A percentile compares a stretch with the other conserved stretches of the same genome.
Evolutionary conservation across 768 basidiomycete genomes (phyloP).

Genomic region (Galerina sulciceps): DNA sequence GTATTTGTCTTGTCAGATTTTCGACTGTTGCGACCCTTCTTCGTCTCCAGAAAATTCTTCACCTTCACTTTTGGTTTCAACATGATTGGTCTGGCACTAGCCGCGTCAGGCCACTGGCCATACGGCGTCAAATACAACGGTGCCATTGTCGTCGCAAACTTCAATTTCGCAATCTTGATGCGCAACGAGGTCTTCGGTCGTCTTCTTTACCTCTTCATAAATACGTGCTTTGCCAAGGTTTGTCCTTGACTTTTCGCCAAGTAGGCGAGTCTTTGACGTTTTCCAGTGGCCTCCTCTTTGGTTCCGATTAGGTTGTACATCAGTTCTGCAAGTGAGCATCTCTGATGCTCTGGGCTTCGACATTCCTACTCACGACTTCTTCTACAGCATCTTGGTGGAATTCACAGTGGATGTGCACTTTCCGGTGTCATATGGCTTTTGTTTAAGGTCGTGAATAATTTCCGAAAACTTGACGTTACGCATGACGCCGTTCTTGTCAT

Average conservation of each 20-base stretch:
- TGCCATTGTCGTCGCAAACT: constrained; percentile 72
- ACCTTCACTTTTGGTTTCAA: constrained; percentile 64
- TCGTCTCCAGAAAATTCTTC: constrained; percentile 63
- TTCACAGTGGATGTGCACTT: constrained; percentile 76
- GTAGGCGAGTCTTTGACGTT: background rate
- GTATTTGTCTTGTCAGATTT: constrained; percentile 7
- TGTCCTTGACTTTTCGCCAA: constrained; percentile 7
- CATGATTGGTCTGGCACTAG: constrained; percentile 62
- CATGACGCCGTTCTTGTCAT: constrained; percentile 62
- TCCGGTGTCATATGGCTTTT: constrained; percentile 75
- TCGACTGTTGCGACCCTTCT: background rate
- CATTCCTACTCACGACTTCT: constrained; percentile 9
- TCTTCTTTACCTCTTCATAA: constrained; percentile 65
- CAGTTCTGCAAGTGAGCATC: constrained; percentile 60
- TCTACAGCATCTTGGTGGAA: constrained; percentile 73
- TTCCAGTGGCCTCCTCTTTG: constrained; percentile 72
- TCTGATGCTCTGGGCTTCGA: background rate
- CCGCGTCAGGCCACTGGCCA: constrained; percentile 66
- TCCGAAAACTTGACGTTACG: constrained; percentile 49
- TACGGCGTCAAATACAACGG: constrained; percentile 65
- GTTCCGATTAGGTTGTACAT: constrained; percentile 75
- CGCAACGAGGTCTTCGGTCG: constrained; percentile 82
- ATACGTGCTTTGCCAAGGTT: constrained; percentile 74
- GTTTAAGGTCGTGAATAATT: constrained; percentile 62
- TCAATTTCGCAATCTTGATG: constrained; percentile 74